These are phyloP conservation scores for Ramalina peruviana DNA, from an alignment of 495 filamentous ascomycete species.

Conservation along the genomic window DNA sequence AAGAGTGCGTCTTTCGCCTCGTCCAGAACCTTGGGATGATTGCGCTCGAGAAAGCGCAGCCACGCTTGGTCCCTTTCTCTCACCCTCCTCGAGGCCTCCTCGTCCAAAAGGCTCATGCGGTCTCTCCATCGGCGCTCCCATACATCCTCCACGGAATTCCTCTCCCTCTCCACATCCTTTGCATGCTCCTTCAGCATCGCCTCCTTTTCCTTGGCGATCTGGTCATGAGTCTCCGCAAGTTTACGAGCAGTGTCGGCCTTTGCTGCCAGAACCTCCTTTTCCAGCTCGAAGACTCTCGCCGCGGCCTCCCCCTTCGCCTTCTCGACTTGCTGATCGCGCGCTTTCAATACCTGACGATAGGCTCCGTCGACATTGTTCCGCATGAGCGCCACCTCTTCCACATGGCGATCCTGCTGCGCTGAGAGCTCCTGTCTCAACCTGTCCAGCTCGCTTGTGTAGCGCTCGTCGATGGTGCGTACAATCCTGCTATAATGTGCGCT, in stretches of 20 bases:
- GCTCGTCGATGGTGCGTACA: slow-evolving; percentile 18
- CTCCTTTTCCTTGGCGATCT: neutral
- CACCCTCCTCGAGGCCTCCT: slow-evolving; percentile 13
- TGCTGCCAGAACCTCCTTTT: neutral
- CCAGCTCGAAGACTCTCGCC: slow-evolving; percentile 3
- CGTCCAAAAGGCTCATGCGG: slow-evolving; percentile 13
- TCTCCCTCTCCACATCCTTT: slow-evolving; percentile 12
- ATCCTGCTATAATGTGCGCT: slow-evolving; percentile 17
- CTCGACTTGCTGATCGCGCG: slow-evolving; percentile 13
- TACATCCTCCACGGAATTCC: slow-evolving; percentile 20
- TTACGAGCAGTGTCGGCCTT: neutral
- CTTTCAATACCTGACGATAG: slow-evolving; percentile 16
- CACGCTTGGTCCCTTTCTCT: slow-evolving; percentile 17
- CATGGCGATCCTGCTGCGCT: slow-evolving; percentile 2
- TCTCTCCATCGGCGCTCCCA: slow-evolving; percentile 22
- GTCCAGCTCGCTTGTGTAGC: slow-evolving; percentile 12
- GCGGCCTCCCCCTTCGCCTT: slow-evolving; percentile 12
- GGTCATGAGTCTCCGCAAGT: neutral
- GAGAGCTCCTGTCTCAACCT: slow-evolving; percentile 1
- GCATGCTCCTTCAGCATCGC: neutral
- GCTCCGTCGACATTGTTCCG: slow-evolving; percentile 14
- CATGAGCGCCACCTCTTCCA: slow-evolving; percentile 12
- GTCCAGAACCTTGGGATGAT: slow-evolving; percentile 12
- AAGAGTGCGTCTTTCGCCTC: neutral
- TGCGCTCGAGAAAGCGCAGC: slow-evolving; percentile 10